phyloP scores from a whole-genome alignment of 2,329 filamentous ascomycete genomes.

The Cytospora schulzeri region DNA sequence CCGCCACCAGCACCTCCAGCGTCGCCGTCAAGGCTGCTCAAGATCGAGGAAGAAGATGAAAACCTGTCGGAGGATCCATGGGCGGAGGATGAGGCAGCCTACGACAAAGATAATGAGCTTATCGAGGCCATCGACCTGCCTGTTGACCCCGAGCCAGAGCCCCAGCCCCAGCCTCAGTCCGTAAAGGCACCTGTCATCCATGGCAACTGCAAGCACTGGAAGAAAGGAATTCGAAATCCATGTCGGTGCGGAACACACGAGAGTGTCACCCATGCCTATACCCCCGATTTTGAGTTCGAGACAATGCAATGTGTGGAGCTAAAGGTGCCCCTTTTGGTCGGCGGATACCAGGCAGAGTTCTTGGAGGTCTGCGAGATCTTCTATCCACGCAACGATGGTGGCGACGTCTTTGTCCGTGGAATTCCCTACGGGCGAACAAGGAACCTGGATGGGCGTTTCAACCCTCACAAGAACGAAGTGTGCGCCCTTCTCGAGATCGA shows the following conservation, averaged over 20 bases:
- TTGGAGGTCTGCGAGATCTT: constrained; percentile 45
- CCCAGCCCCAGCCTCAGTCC: neutral
- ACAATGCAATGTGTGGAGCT: constrained; percentile 31
- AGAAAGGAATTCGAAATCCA: constrained; percentile 22
- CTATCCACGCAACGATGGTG: constrained; percentile 37
- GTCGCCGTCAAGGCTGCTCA: constrained; percentile 2
- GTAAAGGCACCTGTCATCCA: neutral
- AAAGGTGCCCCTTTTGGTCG: constrained; percentile 30
- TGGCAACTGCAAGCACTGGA: constrained; percentile 14
- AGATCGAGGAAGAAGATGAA: constrained; percentile 20
- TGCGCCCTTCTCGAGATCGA: constrained; percentile 46
- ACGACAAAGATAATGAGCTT: constrained; percentile 12
- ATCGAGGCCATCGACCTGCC: constrained; percentile 19
- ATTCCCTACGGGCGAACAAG: constrained; percentile 41
- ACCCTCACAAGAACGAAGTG: constrained; percentile 46
- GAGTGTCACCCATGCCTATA: constrained; percentile 20
- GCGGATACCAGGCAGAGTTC: constrained; percentile 24
- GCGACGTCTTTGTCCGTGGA: constrained; percentile 45
- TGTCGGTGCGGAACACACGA: constrained; percentile 20
- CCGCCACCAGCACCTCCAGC: neutral
- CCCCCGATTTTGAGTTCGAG: constrained; percentile 17
- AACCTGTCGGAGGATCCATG: constrained; percentile 18
- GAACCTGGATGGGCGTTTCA: constrained; percentile 41
- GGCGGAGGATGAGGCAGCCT: constrained; percentile 21
- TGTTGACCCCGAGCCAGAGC: neutral